phyloP scores from a whole-genome alignment of 2,329 filamentous ascomycete species.

The Scleromitrula shiraiana region DNA sequence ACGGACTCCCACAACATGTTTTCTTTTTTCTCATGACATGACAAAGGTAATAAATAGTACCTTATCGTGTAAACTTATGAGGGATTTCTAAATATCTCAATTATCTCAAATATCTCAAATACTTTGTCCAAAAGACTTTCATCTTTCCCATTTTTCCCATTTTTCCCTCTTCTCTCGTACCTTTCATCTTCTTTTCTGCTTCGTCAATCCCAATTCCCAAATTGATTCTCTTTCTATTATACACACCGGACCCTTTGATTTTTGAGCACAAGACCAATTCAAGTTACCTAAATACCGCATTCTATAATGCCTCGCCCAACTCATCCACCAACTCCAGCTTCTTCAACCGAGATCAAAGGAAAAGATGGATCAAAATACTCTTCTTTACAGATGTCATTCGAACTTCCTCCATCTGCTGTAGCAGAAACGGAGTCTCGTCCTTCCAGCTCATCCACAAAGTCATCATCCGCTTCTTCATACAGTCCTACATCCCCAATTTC shows the following conservation, averaged over 20 bases:
- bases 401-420: conserved; percentile 70
- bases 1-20: too few species aligned
- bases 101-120: too few species aligned
- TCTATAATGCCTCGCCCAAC: conserved; percentile 54
- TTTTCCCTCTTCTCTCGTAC: too few species aligned
- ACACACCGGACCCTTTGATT: not conserved
- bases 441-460: conserved; percentile 37
- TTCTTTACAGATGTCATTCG: conserved; percentile 60
- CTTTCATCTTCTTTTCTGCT: not conserved
- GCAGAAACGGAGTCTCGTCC: conserved; percentile 39
- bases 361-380: conserved; percentile 58
- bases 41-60: too few species aligned
- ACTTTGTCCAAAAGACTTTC: not conserved
- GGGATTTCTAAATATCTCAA: too few species aligned
- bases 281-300: conserved; percentile 11
- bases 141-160: not conserved
- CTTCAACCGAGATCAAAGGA: conserved; percentile 70
- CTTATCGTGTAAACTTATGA: too few species aligned
- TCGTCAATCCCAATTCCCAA: not conserved
- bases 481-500: conserved; percentile 37
- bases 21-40: too few species aligned
- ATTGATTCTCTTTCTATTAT: not conserved
- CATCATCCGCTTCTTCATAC: conserved; percentile 43
- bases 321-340: conserved; percentile 68
- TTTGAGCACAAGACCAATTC: conserved; percentile 6